These are phyloP conservation scores for Sugiyamaella smithiae DNA, from an alignment of 805 yeast species.

Conservation along the genomic window DNA sequence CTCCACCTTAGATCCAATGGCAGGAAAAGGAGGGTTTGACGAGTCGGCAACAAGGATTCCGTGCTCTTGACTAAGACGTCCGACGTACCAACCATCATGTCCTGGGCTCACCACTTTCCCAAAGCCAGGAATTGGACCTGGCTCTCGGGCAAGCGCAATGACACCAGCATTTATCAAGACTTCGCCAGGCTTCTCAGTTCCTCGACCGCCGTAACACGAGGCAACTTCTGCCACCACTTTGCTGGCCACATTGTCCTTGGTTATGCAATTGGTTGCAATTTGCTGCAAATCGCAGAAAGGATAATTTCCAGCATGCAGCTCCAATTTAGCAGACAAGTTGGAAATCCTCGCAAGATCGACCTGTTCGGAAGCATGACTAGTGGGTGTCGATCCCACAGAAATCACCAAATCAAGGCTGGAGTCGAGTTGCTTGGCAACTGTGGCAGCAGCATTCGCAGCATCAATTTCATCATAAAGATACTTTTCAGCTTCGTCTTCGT, in stretches of 20 bases:
- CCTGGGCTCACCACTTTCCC: conserved; percentile 47
- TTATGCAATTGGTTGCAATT: conserved; percentile 61
- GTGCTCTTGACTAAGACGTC: conserved; percentile 74
- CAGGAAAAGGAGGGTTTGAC: conserved; percentile 22
- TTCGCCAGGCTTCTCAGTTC: conserved; percentile 53
- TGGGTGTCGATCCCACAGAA: conserved; percentile 83
- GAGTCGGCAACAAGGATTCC: conserved; percentile 59
- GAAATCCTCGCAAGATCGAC: conserved; percentile 16
- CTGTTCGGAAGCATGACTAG: conserved; percentile 54
- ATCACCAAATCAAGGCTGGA: conserved; percentile 44
- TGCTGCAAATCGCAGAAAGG: conserved; percentile 74
- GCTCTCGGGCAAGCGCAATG: conserved; percentile 63
- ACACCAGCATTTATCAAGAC: conserved; percentile 70
- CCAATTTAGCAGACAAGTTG: conserved; percentile 41
- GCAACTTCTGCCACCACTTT: conserved; percentile 57
- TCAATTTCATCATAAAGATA: conserved; percentile 54
- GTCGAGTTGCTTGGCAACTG: conserved; percentile 36
- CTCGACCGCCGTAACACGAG: conserved; percentile 57
- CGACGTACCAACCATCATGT: conserved; percentile 58
- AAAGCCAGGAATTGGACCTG: conserved; percentile 56
- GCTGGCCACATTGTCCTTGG: conserved; percentile 46
- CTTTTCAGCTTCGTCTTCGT: conserved; percentile 45
- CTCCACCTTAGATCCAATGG: conserved; percentile 49
- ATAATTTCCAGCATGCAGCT: conserved; percentile 81
- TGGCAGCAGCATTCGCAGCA: conserved; percentile 55